phyloP scores from a whole-genome alignment of 1,284 basidiomycete genomes.

The Xanthoconium separans region DNA sequence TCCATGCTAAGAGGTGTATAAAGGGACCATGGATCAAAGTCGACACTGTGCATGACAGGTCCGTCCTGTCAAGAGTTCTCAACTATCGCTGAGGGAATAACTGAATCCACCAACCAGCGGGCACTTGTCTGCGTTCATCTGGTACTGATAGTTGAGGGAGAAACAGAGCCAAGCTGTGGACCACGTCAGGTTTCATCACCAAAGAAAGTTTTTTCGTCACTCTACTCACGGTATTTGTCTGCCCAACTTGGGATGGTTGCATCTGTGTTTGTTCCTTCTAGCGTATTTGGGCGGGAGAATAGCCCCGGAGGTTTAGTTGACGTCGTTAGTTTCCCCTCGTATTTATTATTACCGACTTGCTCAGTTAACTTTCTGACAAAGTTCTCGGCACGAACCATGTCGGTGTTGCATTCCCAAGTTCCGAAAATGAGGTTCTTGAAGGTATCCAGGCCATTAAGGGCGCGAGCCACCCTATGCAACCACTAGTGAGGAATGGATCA shows the following conservation, averaged over 20 bases:
- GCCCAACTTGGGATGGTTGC: background rate
- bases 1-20: no score
- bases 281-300: background rate
- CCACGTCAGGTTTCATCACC: background rate
- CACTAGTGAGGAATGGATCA: background rate
- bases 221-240: background rate
- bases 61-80: no score
- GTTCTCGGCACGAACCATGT: background rate
- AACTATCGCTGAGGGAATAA: background rate
- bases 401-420: background rate
- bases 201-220: background rate
- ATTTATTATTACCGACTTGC: background rate
- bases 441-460: background rate
- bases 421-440: background rate
- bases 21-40: no score
- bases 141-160: background rate
- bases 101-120: background rate
- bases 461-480: background rate
- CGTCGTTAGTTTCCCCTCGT: background rate
- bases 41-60: no score
- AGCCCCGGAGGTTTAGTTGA: background rate
- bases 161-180: background rate
- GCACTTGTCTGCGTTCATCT: background rate
- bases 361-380: background rate
- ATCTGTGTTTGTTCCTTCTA: background rate